Base-by-base conservation (phyloP, 257 asterid species). In the Cordia subcordata region DNA sequence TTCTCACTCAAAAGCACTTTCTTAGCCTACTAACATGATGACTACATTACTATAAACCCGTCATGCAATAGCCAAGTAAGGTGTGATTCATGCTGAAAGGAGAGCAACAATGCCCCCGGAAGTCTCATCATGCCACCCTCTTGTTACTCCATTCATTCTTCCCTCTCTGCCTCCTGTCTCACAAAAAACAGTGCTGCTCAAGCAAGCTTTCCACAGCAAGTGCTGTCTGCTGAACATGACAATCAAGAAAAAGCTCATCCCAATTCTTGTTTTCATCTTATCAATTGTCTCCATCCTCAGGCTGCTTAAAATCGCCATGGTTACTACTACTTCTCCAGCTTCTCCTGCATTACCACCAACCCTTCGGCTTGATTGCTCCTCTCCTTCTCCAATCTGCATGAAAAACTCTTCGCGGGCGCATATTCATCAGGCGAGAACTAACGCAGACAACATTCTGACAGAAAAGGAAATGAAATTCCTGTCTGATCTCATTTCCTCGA, bases 101-200 rank as follows among this genome's bases (percentile, higher is more conserved):
- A n/a, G n/a, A 68, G 50, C 79, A 83, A 55, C n/a, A 71, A 85
- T 82, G 96, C 92, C 96, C 70, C 85, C 87, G 66, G 67, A 75
- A 55, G 58, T 59, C 38, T 68, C 53, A 60, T 64, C 71, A 55
- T 70, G 40, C 66, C 73, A 64, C 60, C 66, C 74, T 58, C 54
- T 39, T 27, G 22, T 67, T 62, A 61, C 82, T 64, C 64, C 83
- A 27, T 72, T 10, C 50, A 63, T 83, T 20, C 82, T n/a, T n/a
- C n/a, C 77, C 1, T 54, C 71, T 23, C 78, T 82, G 44, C 21
- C 80, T 33, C 71, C 72, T 42, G 52, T 63, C 66, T 61, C 82
- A 9, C 66, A 81, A 14, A 60, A 70, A 56, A 18, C 75, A 19
- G 18, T 55, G 50, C 38, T 44, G 37, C 11, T 37, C n/a, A n/a